Evolutionary conservation across 495 filamentous ascomycete genomes (phyloP), one percentile per base, ranked within the genome.

Genomic region (Aspergillus saccharolyticus): DNA sequence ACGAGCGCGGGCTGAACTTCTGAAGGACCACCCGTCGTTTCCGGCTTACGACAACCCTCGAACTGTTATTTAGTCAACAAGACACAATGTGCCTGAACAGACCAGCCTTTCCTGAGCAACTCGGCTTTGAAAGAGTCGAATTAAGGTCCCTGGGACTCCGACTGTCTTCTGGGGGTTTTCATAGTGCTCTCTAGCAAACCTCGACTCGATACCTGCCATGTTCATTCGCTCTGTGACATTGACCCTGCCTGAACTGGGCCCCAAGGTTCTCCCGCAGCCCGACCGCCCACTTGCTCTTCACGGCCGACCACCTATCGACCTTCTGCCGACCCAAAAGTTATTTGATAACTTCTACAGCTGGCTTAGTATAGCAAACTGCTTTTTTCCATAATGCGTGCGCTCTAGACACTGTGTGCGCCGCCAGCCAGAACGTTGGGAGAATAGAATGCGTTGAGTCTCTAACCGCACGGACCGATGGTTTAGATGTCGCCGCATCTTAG

Each of bases 61-160:
- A 61, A 54, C 54, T 61, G 59, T 61, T 53, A 61, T 56, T 51
- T 54, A 53, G 46, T 50, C 51, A 57, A 39, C 52, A 42, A 48
- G 53, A 55, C 44, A 14, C 46, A 20, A 50, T 61, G 49, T 52
- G 24, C 44, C 52, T 3, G 4, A 47, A 22, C 45, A 52, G 33
- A 12, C 24, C 42, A 25, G 42, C 20, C 28, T 19, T 18, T 17
- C 24, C 18, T 17, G 28, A 25, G 5, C 10, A 45, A 17, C 14
- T 19, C 44, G 20, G 20, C 19, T 25, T 18, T 4, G 30, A 24
- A 14, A 20, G 19, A 28, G 18, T 15, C 24, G 18, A 17, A n/a
- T 46, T 7, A 25, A 7, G 2, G 15, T 52, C n/a, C 9, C 15
- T 48, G 33, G 25, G 3, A 39, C 14, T 39, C 2, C 2, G 7